Conservation (phyloP, 2,329 filamentous ascomycete genomes). For the Penicillium verrucosum region DNA sequence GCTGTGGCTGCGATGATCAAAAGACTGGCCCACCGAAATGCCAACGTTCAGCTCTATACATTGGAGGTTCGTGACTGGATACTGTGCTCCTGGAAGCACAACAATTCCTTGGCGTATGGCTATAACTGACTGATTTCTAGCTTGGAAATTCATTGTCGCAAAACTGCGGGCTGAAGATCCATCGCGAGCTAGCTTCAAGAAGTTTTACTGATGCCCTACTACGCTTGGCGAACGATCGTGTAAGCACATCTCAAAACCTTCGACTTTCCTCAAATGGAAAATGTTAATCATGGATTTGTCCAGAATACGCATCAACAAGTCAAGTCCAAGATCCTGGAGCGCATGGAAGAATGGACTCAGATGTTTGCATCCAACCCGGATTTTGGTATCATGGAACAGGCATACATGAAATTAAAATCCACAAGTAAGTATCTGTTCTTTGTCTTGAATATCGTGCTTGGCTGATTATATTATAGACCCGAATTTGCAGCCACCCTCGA, state of each 20-base stretch:
- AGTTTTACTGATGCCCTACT: conserved; percentile 93
- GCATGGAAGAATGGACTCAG: conserved; percentile 93
- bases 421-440: conserved; percentile 49
- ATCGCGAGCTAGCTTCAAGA: conserved; percentile 84
- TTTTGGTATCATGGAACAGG: conserved; percentile 95
- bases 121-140: conserved; percentile 42
- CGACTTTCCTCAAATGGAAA: background rate
- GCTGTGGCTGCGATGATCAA: conserved; percentile 88
- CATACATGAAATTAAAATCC: conserved; percentile 80
- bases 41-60: conserved; percentile 93
- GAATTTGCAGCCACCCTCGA: conserved; percentile 83
- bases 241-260: conserved; percentile 26
- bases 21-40: conserved; percentile 85
- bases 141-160: conserved; percentile 88
- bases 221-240: conserved; percentile 81
- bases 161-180: conserved; percentile 82
- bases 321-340: conserved; percentile 93
- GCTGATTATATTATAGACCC: conserved; percentile 62
- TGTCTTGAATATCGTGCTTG: background rate
- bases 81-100: background rate
- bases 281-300: background rate
- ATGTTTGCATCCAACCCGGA: conserved; percentile 90
- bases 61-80: conserved; percentile 62
- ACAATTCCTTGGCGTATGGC: background rate
- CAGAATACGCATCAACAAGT: conserved; percentile 92